Evolutionary conservation across 2,329 filamentous ascomycete species (phyloP), one percentile per base, ranked within the genome.

Genomic region (Colletotrichum spaethianum): DNA sequence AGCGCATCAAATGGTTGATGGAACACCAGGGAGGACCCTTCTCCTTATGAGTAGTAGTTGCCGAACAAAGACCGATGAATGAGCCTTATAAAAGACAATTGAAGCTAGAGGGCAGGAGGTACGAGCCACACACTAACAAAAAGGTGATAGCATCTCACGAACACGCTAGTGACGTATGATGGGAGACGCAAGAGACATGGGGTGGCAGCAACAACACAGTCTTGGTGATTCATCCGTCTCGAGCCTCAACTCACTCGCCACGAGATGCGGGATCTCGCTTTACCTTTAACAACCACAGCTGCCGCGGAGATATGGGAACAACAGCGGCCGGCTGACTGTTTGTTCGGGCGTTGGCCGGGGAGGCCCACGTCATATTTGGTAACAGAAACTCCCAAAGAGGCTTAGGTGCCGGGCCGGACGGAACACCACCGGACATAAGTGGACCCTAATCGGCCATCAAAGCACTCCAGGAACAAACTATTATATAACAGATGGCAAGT

Each of bases 231-330:
- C 44, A 46, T 56, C 57, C 67, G 60, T 53, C 48, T 52, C 52
- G 9, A 31, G n/a, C 33, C 36, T 53, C 57, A 36, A 56, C 65
- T 48, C 20, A 23, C 40, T 16, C 23, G 28, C 57, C 31, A 48
- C 18, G 33, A 16, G 53, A 40, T 48, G 38, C 42, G 26, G 65
- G 59, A 69, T 55, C 53, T 53, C 26, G 23, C 65, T 69, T 40
- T 23, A 26, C 52, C 50, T 68, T 72, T 72, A 72, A 72, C 52
- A 26, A 26, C 53, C 38, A 28, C 44, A 36, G 16, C 33, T 26
- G 73, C 77, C 78, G 77, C 78, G 78, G 78, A 79, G 78, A 79
- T 78, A 63, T 70, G 62, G 44, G 63, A 66, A 75, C 67, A 63
- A 68, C 69, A 48, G 73, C 72, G 44, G 60, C 55, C 55, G 56